Conservation (phyloP, 1,284 basidiomycete species). For the Cystobasidiaceae sp. region DNA sequence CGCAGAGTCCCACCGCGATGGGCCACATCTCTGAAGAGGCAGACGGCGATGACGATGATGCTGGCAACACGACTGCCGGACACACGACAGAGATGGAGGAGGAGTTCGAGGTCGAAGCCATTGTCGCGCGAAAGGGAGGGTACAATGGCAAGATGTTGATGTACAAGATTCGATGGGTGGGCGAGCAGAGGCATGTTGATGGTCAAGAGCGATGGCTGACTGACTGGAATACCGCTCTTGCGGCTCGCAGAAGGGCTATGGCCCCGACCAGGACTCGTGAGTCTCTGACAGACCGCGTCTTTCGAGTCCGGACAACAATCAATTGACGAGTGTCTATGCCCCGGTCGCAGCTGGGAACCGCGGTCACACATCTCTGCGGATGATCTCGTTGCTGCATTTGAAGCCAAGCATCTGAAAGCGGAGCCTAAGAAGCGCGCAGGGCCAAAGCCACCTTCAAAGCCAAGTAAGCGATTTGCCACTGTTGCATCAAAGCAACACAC, state of each 20-base stretch:
- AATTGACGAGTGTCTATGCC: neutral
- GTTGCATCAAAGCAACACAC: no score
- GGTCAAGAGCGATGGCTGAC: neutral
- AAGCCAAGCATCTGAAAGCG: neutral
- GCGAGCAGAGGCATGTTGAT: neutral
- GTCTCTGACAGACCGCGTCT: neutral
- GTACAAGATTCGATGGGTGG: slow-evolving; percentile 28
- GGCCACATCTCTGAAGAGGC: no score
- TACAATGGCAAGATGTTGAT: slow-evolving; percentile 2
- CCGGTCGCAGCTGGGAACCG: slow-evolving; percentile 18
- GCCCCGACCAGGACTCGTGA: slow-evolving; percentile 10
- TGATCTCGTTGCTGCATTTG: slow-evolving; percentile 13
- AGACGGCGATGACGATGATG: neutral
- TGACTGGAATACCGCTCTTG: neutral
- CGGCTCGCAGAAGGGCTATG: slow-evolving; percentile 6
- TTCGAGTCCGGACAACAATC: neutral
- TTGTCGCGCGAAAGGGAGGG: slow-evolving; percentile 7
- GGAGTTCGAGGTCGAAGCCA: slow-evolving; percentile 22
- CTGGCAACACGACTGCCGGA: neutral
- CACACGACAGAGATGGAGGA: neutral
- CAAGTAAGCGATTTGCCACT: no score
- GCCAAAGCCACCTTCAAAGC: neutral
- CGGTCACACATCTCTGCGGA: neutral
- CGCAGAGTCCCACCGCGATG: no score
- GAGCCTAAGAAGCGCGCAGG: neutral